These are phyloP conservation scores for Ustilago shanxiensis DNA, from an alignment of 1,284 basidiomycete genomes.

Conservation along the genomic window DNA sequence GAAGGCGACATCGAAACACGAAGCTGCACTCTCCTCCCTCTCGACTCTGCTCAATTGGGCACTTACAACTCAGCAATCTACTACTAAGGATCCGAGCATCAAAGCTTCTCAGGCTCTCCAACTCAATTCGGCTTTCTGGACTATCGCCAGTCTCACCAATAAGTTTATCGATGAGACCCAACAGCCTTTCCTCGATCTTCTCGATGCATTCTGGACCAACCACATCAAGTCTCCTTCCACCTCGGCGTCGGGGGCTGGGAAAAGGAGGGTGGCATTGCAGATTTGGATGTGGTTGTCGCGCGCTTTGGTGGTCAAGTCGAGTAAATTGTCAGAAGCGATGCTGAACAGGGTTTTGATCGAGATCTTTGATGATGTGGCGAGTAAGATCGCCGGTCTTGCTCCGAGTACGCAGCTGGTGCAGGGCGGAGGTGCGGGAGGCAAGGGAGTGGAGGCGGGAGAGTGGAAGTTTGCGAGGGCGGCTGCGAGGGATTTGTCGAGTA, in stretches of 20 bases:
- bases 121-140: conserved; percentile 36
- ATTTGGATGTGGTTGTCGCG: conserved; percentile 62
- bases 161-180: conserved; percentile 55
- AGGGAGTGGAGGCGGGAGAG: conserved; percentile 8
- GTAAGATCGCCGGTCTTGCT: background rate
- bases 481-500: conserved; percentile 29
- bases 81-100: background rate
- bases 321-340: conserved; percentile 52
- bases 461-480: conserved; percentile 38
- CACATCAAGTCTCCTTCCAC: conserved; percentile 19
- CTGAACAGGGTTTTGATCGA: conserved; percentile 46
- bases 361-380: conserved; percentile 47
- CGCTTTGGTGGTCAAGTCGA: conserved; percentile 53
- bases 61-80: conserved; percentile 3
- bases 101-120: conserved; percentile 27
- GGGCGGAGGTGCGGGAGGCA: conserved; percentile 14
- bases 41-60: conserved; percentile 36
- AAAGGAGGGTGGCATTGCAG: conserved; percentile 35
- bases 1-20: conserved; percentile 12
- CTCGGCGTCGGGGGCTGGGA: background rate
- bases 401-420: conserved; percentile 13
- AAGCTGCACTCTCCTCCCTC: conserved; percentile 25
- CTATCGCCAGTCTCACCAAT: conserved; percentile 42
- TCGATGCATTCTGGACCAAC: conserved; percentile 51
- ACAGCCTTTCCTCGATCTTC: conserved; percentile 26